These are phyloP conservation scores for Hymenoscyphus scutula DNA, from an alignment of 2,329 filamentous ascomycete species.

Conservation along the genomic window DNA sequence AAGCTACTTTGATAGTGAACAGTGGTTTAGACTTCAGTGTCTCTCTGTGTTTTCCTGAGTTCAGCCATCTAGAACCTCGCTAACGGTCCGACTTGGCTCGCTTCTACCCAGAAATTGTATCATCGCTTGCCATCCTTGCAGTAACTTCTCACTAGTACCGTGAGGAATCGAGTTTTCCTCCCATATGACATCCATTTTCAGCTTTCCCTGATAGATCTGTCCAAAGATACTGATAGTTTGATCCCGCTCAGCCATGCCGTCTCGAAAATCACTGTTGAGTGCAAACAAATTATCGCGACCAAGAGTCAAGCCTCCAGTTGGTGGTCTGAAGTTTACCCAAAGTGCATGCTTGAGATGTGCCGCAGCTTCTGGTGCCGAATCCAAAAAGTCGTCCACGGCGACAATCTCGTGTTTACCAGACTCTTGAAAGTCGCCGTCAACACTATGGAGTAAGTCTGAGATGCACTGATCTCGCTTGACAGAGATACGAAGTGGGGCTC, in stretches of 20 bases:
- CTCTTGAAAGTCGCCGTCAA: conserved; percentile 8
- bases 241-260: conserved; percentile 11
- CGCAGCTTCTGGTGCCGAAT: conserved; percentile 7
- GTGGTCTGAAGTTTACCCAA: conserved; percentile 10
- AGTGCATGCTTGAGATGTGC: conserved; percentile 9
- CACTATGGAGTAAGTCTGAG: conserved; percentile 7
- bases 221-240: conserved; percentile 3
- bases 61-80: conserved; percentile 6
- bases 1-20: neutral
- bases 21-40: conserved; percentile 4
- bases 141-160: conserved; percentile 4
- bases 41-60: neutral
- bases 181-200: conserved; percentile 12
- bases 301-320: conserved; percentile 7
- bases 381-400: conserved; percentile 2
- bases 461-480: conserved; percentile 6
- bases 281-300: conserved; percentile 7
- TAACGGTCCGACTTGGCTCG: conserved; percentile 7
- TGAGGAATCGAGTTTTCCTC: conserved; percentile 7
- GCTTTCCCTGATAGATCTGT: conserved; percentile 7
- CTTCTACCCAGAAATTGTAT: conserved; percentile 5
- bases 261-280: conserved; percentile 10
- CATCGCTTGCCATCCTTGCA: conserved; percentile 5
- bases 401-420: conserved; percentile 8
- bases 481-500: conserved; percentile 11